Percentiles rank a stretch among this genome's conserved stretches.
These are phyloP conservation scores for Xylariaceae sp. DNA, from an alignment of 2,329 filamentous ascomycete species.

Conservation along the genomic window DNA sequence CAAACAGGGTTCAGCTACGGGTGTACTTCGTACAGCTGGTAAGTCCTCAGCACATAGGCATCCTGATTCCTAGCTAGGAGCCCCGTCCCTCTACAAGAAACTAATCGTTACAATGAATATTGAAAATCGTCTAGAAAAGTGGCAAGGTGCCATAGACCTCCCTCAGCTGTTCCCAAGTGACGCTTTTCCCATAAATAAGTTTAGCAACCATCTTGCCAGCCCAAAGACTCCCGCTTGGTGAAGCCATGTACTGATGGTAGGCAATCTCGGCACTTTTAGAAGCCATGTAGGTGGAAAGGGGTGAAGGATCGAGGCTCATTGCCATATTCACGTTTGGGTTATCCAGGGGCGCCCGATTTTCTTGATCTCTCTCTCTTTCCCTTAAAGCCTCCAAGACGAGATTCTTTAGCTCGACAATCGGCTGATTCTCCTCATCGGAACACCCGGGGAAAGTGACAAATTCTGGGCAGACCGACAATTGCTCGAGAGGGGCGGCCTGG, in stretches of 20 bases:
- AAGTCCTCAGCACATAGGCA: too few relatives aligned
- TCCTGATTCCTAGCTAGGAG: too few relatives aligned
- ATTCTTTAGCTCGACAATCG: not conserved
- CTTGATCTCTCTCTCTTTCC: conserved; percentile 1
- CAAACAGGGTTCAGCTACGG: too few relatives aligned
- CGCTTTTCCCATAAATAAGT: conserved; percentile 5
- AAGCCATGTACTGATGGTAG: conserved; percentile 9
- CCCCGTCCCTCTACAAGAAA: too few relatives aligned
- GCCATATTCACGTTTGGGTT: not conserved
- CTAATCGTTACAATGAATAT: not conserved
- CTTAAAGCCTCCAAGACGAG: conserved; percentile 4
- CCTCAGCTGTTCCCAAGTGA: conserved; percentile 11
- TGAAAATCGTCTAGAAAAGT: conserved; percentile 1
- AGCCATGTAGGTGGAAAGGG: too few relatives aligned
- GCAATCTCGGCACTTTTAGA: not conserved
- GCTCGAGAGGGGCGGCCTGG: too few relatives aligned
- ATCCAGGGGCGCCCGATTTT: conserved; percentile 2
- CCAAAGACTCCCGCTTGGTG: conserved; percentile 4
- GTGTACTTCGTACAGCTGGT: too few relatives aligned
- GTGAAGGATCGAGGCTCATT: too few relatives aligned
- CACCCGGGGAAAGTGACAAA: too few relatives aligned
- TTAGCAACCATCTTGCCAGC: conserved; percentile 1
- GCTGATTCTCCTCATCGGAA: too few relatives aligned
- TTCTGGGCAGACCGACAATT: too few relatives aligned
- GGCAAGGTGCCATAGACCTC: conserved; percentile 8